Base-by-base conservation (phyloP, 352 stramenopile genomes). In the Globisporangium ultimum region DNA sequence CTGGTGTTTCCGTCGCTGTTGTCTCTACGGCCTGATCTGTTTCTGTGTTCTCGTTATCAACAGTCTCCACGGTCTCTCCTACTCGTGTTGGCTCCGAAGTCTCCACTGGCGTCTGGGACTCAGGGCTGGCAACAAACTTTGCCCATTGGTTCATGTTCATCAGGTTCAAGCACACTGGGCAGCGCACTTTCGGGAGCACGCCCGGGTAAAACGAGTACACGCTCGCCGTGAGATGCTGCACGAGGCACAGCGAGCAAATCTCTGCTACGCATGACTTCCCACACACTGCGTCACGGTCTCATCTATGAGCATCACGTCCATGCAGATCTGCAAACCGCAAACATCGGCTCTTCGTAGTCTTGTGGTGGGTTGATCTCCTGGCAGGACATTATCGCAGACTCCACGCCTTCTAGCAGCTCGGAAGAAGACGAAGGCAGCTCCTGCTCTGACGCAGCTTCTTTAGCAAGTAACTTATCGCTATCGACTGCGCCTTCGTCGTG, bases 181-280 rank as follows among this genome's bases (percentile, higher is more conserved):
- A 88, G n/a, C 75, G 75, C 47, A 88, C 72, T 68, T 85, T 85
- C n/a, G 78, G 78, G 22, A 88, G 56, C 36, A 85, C 71, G 10
- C 78, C 78, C 0, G 75, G 66, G 67, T 88, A 88, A 59, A 72
- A 85, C 58, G 73, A 72, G 60, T 85, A 85, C 34, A 85, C 67
- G 58, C 59, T 80, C 45, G 72, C 73, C 10, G 67, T 74, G 28
- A 88, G 42, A 54, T 83, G 68, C 54, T 76, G 72, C 61, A 85
- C 71, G 47, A 88, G 56, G 54, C 78, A 88, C 14, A 46, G 18
- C n/a, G 50, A 32, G 40, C 78, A 88, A 8, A 84, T 41, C 34
- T 84, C 64, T 9, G 67, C 72, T 17, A 78, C 48, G 45, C 78
- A 88, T 4, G 68, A 21, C 11, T 49, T 49, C 2, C 72, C 72